Evolutionary conservation across 495 filamentous ascomycete species (phyloP).

Genomic region (Poronia punctata): DNA sequence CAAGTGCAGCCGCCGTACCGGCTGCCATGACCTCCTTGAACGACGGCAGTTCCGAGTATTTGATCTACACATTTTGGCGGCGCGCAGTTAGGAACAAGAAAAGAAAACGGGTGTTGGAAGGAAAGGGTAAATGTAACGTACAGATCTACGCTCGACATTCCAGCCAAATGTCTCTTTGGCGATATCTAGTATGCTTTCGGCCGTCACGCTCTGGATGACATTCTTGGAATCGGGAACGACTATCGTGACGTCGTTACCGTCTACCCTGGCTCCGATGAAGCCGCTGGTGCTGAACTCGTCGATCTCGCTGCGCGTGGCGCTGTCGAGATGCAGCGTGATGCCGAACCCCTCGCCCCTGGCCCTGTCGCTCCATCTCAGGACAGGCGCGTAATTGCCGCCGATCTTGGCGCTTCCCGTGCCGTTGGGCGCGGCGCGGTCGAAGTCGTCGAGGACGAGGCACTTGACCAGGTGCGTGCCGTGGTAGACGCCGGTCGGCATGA

Average conservation of each 20-base stretch:
- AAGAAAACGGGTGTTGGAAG: background rate
- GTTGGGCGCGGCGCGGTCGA: constrained; percentile 67
- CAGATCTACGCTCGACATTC: constrained; percentile 55
- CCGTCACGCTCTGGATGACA: constrained; percentile 79
- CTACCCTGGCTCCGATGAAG: constrained; percentile 66
- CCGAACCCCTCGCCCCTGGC: constrained; percentile 67
- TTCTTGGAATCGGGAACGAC: constrained; percentile 74
- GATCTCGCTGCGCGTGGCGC: constrained; percentile 65
- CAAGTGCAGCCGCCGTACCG: constrained; percentile 85
- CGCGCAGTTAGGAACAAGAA: constrained; percentile 9
- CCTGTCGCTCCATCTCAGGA: constrained; percentile 70
- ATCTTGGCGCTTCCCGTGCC: constrained; percentile 69
- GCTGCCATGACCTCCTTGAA: constrained; percentile 88
- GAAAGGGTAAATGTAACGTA: constrained; percentile 21
- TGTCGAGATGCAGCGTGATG: constrained; percentile 84
- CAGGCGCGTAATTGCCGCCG: constrained; percentile 78
- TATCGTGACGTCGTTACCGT: constrained; percentile 55
- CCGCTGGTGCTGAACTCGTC: constrained; percentile 89
- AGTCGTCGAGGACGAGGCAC: constrained; percentile 69
- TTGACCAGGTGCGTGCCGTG: constrained; percentile 78
- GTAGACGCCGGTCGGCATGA: constrained; percentile 81
- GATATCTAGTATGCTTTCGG: constrained; percentile 62
- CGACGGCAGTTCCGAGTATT: constrained; percentile 65
- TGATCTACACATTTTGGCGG: no score
- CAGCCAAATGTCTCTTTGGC: constrained; percentile 55